Base-by-base conservation (phyloP, 176 grass and related monocot species). In the Triticum dicoccoides region DNA sequence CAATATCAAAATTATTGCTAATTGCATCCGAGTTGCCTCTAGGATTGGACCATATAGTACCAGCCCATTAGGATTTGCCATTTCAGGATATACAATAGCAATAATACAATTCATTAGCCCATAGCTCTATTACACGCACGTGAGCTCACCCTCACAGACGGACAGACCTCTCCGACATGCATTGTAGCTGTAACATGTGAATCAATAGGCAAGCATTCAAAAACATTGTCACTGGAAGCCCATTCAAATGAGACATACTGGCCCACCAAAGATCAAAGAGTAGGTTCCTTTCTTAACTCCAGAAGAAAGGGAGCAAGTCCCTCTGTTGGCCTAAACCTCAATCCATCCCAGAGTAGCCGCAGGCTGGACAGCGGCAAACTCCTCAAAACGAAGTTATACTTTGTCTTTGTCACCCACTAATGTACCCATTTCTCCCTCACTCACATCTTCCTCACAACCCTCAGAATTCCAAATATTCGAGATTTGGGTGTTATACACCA, bases 141-240 rank as follows among this genome's bases (percentile, higher is more conserved):
- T 51, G 14, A 33, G 14, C 74, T 56, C 47, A 56, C 56, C 56
- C 56, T 21, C 56, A 59, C 56, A 59, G 20, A 59, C 20, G 56
- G 56, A 59, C 47, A 56, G 8, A 77, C 27, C 47, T 29, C 47
- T 77, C 74, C 2, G 27, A 21, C 25, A 76, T 54, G 25, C 47
- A 76, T 76, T 5, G 44, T 51, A 52, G 44, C 25, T 8, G 14
- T 76, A 25, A 27, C 73, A 75, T 49, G 72, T 29, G 42, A 49
- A 49, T 75, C 24, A 76, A 76, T 20, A 76, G 45, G 45, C 45
- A 77, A 77, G 47, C 47, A 77, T 33, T 54, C 74, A 77, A 56
- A 77, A 77, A 47, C 74, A 54, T 56, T 21, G 32, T 56, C 74
- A 56, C 5, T 34, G 30, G 14, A 76, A 56, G 74, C 14, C 8